A percentile compares a stretch with the other conserved stretches of the same genome.
These are phyloP conservation scores for Rhizophora mangle DNA, from an alignment of 345 rosid species.

Conservation along the genomic window DNA sequence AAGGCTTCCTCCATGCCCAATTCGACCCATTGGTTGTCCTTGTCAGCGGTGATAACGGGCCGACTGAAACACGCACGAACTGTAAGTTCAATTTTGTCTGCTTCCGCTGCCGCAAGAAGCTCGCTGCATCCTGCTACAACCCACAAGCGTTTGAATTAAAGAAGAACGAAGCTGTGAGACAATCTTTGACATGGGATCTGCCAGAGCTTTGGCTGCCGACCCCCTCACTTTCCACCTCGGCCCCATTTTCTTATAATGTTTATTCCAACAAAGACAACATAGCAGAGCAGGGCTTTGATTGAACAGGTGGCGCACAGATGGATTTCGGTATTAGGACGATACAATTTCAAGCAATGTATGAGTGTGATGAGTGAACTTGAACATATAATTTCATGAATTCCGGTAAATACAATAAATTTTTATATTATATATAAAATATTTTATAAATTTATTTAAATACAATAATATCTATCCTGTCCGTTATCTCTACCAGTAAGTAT, in stretches of 20 bases:
- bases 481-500: too few relatives aligned
- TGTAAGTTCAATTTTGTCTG: slow-evolving; percentile 52
- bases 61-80: slow-evolving; percentile 14
- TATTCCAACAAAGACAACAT: too few relatives aligned
- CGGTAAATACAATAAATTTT: too few relatives aligned
- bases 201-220: slow-evolving; percentile 62
- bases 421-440: too few relatives aligned
- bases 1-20: slow-evolving; percentile 81
- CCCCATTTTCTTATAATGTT: slow-evolving; percentile 30
- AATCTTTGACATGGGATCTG: slow-evolving; percentile 67
- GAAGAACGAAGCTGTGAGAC: slow-evolving; percentile 53
- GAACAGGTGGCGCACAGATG: too few relatives aligned
- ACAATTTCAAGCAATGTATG: too few relatives aligned
- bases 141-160: slow-evolving; percentile 41
- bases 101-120: slow-evolving; percentile 43
- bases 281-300: too few relatives aligned
- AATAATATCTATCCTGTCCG: too few relatives aligned
- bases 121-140: slow-evolving; percentile 46
- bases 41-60: slow-evolving; percentile 36
- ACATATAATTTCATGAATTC: too few relatives aligned
- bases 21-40: slow-evolving; percentile 61
- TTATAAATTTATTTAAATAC: too few relatives aligned
- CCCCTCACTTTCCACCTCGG: slow-evolving; percentile 88
- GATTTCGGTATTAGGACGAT: too few relatives aligned
- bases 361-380: too few relatives aligned